Evolutionary conservation across 805 yeast species (phyloP), one percentile per base, ranked within the genome.

Genomic region (Metschnikowia lunata): DNA sequence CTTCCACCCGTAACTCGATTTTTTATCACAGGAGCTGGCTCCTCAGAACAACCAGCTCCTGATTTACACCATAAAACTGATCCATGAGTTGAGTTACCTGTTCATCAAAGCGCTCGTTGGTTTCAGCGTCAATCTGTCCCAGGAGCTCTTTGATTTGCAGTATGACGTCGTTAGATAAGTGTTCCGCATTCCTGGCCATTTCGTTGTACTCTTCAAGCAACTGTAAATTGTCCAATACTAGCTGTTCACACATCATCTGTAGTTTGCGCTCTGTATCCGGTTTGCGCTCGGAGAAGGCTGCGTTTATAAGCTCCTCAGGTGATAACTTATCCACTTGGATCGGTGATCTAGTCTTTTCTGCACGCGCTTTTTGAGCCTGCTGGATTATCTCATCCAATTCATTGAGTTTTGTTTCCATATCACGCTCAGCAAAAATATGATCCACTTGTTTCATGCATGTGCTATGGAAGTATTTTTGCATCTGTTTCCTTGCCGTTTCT

Each of bases 391-490:
- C 73, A 54, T 78, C 83, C 37, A 78, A 59, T 40, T 69, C 71
- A 49, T 76, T 61, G 39, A 78, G 60, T 43, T 72, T 76, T 14
- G 31, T 39, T 48, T 74, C 66, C 23, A 78, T 55, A 30, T 70
- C 66, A 12, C 76, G 56, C 43, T 82, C 85, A 9, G 60, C 59
- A 55, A 76, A 71, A 7, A 82, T 77, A 39, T 74, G 72, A 10
- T 75, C 74, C 50, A 81, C 80, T 52, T 82, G 86, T 39, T 72
- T 65, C 36, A 69, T 55, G 26, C 75, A 67, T n/a, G 74, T 67
- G 27, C 65, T 62, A 34, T 66, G 67, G 79, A 83, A 80, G 49
- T 74, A 78, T 34, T 69, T 66, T 13, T 71, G 64, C 10, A 81
- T 74, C 51, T 80, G 85, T 15, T 66, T 62, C 38, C 79, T 66